phyloP scores from a whole-genome alignment of 164 flowering plant genomes.

The Aristolochia fimbriata region DNA sequence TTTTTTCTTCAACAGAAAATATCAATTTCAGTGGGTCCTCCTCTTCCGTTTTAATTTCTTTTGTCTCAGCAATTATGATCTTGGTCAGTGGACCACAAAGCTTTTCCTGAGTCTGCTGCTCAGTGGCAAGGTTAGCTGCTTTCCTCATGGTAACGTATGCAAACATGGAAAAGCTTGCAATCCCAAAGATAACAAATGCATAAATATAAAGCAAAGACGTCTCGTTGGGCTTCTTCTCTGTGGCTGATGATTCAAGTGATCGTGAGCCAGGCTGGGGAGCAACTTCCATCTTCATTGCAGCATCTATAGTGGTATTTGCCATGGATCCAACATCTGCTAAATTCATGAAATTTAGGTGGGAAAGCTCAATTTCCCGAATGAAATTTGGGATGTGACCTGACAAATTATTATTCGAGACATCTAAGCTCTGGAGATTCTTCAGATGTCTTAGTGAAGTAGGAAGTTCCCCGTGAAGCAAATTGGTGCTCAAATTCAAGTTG shows the following conservation, averaged over 20 bases:
- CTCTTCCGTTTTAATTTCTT: conserved; percentile 15
- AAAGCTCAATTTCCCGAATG: conserved; percentile 2
- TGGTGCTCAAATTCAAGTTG: conserved; percentile 30
- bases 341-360: not conserved
- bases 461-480: conserved; percentile 25
- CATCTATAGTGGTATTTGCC: conserved; percentile 1
- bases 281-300: conserved; percentile 6
- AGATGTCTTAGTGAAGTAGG: conserved; percentile 24
- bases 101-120: conserved; percentile 13
- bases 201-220: not conserved
- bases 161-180: conserved; percentile 11
- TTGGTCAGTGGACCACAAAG: conserved; percentile 2
- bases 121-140: conserved; percentile 3
- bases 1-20: conserved; percentile 36
- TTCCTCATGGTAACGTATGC: conserved; percentile 9
- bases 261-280: not conserved
- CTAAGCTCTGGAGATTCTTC: conserved; percentile 23
- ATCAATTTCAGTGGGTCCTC: conserved; percentile 25
- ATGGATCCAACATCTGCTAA: not conserved
- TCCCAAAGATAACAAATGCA: conserved; percentile 8
- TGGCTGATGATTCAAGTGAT: not conserved
- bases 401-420: conserved; percentile 29
- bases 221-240: not conserved
- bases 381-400: conserved; percentile 1
- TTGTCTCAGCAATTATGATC: conserved; percentile 1